These are phyloP conservation scores for Vigna mungo DNA, from an alignment of 306 rosid species.

Conservation along the genomic window DNA sequence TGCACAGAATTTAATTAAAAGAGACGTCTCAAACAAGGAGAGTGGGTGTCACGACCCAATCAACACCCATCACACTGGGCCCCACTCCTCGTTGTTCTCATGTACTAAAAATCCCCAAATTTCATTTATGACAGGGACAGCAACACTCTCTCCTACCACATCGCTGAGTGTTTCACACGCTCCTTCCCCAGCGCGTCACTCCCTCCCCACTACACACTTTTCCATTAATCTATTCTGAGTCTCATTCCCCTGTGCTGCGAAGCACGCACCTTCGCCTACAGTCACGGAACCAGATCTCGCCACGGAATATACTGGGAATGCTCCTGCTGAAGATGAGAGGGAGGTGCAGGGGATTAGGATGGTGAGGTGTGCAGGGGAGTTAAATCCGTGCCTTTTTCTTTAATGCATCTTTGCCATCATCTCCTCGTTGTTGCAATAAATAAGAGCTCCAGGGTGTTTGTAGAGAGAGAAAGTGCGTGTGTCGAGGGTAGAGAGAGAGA, in stretches of 20 bases:
- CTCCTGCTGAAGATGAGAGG: neutral
- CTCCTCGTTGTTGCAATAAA: slow-evolving; percentile 60
- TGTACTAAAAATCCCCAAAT: slow-evolving; percentile 46
- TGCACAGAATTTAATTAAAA: slow-evolving; percentile 30
- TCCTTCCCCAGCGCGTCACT: slow-evolving; percentile 50
- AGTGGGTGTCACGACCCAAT: slow-evolving; percentile 64
- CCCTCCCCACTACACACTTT: slow-evolving; percentile 31
- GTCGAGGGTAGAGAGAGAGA: slow-evolving; percentile 40
- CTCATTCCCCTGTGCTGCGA: neutral
- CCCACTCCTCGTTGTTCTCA: slow-evolving; percentile 48
- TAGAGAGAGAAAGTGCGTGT: slow-evolving; percentile 57
- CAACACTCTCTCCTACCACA: slow-evolving; percentile 56
- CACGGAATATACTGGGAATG: slow-evolving; percentile 22
- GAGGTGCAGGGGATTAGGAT: slow-evolving; percentile 43
- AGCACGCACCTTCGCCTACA: neutral
- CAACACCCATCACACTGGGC: slow-evolving; percentile 38
- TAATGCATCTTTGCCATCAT: slow-evolving; percentile 44
- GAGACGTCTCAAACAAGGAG: slow-evolving; percentile 30
- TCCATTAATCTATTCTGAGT: slow-evolving; percentile 7
- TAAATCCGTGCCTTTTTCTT: slow-evolving; percentile 10
- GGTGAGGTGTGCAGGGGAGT: neutral
- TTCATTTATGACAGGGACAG: slow-evolving; percentile 57
- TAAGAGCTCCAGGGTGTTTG: slow-evolving; percentile 53
- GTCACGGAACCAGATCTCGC: neutral
- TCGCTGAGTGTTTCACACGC: slow-evolving; percentile 46